These are phyloP conservation scores for Xylariaceae sp. DNA, from an alignment of 2,329 filamentous ascomycete genomes.

Conservation along the genomic window DNA sequence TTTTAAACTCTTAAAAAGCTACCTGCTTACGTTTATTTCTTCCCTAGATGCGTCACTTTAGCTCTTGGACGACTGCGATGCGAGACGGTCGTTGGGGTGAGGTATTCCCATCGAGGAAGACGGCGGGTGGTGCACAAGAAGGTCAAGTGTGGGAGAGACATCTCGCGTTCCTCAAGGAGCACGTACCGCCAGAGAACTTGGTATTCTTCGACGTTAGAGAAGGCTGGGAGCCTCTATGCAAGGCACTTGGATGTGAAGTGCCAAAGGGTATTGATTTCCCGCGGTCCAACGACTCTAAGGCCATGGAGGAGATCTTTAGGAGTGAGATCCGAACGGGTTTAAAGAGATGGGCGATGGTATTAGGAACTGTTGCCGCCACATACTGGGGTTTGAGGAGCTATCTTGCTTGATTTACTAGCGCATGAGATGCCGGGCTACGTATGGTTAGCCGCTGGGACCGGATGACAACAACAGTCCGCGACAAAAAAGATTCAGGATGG, in stretches of 20 bases:
- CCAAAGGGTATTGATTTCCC: conserved; percentile 34
- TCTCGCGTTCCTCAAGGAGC: conserved; percentile 34
- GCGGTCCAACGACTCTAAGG: conserved; percentile 33
- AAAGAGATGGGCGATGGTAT: conserved; percentile 30
- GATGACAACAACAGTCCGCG: background rate
- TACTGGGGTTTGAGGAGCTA: conserved; percentile 24
- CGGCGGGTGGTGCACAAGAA: conserved; percentile 10
- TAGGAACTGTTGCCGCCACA: conserved; percentile 21
- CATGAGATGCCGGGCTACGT: background rate
- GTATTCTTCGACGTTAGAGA: conserved; percentile 37
- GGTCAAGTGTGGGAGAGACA: conserved; percentile 33
- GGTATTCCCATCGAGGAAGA: conserved; percentile 29
- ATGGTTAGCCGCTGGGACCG: background rate
- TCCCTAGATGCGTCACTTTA: conserved; percentile 32
- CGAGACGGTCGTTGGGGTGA: conserved; percentile 33
- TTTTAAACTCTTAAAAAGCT: background rate
- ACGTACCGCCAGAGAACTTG: conserved; percentile 33
- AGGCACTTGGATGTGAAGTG: conserved; percentile 31
- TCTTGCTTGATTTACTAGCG: conserved; percentile 8
- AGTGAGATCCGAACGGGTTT: conserved; percentile 31
- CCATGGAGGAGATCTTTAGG: conserved; percentile 34
- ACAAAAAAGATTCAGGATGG: background rate
- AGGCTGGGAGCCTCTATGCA: conserved; percentile 34
- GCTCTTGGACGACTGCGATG: conserved; percentile 27
- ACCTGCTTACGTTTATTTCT: conserved; percentile 10